Conservation (phyloP, 2,329 filamentous ascomycete species). For the Trichoderma semiorbis region DNA sequence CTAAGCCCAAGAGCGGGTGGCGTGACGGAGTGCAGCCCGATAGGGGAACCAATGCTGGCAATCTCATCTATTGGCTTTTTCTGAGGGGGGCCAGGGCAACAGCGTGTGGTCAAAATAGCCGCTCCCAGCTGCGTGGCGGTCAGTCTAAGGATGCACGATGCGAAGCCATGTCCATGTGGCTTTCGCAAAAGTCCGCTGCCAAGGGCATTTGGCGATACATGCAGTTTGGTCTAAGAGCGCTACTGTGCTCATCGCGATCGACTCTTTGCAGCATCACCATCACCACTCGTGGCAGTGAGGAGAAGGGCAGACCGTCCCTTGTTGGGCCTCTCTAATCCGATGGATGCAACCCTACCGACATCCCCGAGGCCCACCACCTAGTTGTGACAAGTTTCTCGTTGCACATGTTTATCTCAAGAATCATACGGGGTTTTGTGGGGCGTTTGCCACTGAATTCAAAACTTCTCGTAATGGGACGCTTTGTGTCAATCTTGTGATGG, state of each 20-base stretch:
- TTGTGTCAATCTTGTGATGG: not conserved
- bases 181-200: slow-evolving; percentile 6
- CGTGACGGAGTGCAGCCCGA: slow-evolving; percentile 7
- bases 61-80: not conserved
- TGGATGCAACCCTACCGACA: not conserved
- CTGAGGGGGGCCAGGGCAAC: not conserved
- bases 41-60: not conserved
- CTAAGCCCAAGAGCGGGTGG: slow-evolving; percentile 7
- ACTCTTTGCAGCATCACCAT: not conserved
- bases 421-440: slow-evolving; percentile 11
- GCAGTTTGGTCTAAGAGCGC: not conserved
- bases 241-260: slow-evolving; percentile 7
- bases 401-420: not conserved
- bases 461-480: not conserved
- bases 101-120: not conserved
- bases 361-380: not conserved
- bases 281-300: not conserved
- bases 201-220: not conserved
- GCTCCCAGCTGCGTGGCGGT: not conserved
- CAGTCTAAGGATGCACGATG: slow-evolving; percentile 3
- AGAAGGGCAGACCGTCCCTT: not conserved
- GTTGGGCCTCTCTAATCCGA: not conserved
- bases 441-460: not conserved
- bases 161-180: slow-evolving; percentile 9
- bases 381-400: not conserved